Percentiles rank a stretch among this genome's conserved stretches.
phyloP scores from a whole-genome alignment of 305 asterid species.

The Solanum aculeatissimum region DNA sequence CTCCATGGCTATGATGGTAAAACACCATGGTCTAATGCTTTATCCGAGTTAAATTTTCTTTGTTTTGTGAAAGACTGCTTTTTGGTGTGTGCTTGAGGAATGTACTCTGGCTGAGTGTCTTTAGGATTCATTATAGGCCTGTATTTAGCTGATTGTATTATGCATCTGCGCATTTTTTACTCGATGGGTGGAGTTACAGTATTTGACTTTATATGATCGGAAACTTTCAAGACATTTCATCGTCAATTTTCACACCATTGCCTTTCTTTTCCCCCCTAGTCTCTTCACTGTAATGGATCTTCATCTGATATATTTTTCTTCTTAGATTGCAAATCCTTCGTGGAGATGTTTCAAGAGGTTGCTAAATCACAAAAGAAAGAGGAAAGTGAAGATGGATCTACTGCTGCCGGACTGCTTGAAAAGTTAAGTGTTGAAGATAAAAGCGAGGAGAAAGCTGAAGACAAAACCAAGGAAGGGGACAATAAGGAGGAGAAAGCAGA shows the following conservation, averaged over 20 bases:
- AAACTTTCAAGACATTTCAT: background rate
- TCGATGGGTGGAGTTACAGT: background rate
- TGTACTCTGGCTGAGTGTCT: background rate
- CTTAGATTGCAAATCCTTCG: constrained; percentile 38
- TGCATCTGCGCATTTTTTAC: background rate
- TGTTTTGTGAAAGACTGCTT: background rate
- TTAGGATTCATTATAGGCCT: background rate
- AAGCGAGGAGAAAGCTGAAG: background rate
- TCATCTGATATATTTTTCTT: background rate
- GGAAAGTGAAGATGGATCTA: constrained; percentile 26
- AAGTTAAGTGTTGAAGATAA: constrained; percentile 34
- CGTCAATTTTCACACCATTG: background rate
- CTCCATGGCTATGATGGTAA: background rate
- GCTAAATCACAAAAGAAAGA: constrained; percentile 31
- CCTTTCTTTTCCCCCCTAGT: background rate
- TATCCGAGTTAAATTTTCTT: background rate
- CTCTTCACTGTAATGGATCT: background rate
- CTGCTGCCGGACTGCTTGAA: constrained; percentile 34
- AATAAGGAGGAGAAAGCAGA: background rate
- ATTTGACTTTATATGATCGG: background rate
- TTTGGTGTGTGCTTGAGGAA: background rate
- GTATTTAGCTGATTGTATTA: background rate
- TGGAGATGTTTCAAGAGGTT: constrained; percentile 29
- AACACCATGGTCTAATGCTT: background rate
- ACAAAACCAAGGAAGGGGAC: background rate